Conservation (phyloP, 352 stramenopile genomes). For the Pythium monospermum region DNA sequence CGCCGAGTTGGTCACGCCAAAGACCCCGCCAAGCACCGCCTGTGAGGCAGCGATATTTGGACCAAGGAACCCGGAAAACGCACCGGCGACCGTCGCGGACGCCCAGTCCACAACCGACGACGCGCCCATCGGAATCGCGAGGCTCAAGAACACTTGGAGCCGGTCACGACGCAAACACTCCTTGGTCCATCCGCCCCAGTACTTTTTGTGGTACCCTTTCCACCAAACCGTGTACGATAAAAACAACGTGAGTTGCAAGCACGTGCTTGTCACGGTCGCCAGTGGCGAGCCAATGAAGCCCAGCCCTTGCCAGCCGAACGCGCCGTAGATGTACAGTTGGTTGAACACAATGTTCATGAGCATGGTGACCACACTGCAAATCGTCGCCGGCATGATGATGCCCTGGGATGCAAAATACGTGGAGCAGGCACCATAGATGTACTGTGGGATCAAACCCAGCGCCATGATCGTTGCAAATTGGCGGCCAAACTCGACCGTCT, state of each 20-base stretch:
- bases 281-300: constrained; percentile 43
- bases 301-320: constrained; percentile 25
- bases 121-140: constrained; percentile 45
- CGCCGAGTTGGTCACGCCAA: constrained; percentile 40
- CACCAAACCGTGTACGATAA: constrained; percentile 40
- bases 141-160: constrained; percentile 40
- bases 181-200: constrained; percentile 42
- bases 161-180: constrained; percentile 35
- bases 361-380: constrained; percentile 35
- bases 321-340: constrained; percentile 39
- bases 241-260: constrained; percentile 39
- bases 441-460: constrained; percentile 33
- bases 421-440: constrained; percentile 36
- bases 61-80: constrained; percentile 41
- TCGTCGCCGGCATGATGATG: constrained; percentile 40
- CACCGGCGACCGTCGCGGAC: constrained; percentile 32
- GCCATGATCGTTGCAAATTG: constrained; percentile 37
- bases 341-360: constrained; percentile 38
- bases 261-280: constrained; percentile 40
- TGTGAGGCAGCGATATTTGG: constrained; percentile 43
- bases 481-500: constrained; percentile 33
- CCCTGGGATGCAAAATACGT: constrained; percentile 39
- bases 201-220: constrained; percentile 43
- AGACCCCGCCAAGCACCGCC: constrained; percentile 37
- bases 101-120: constrained; percentile 48